Evolutionary conservation across 305 asterid genomes (phyloP), one percentile per base, ranked within the genome.

Genomic region (Fraxinus floribunda): DNA sequence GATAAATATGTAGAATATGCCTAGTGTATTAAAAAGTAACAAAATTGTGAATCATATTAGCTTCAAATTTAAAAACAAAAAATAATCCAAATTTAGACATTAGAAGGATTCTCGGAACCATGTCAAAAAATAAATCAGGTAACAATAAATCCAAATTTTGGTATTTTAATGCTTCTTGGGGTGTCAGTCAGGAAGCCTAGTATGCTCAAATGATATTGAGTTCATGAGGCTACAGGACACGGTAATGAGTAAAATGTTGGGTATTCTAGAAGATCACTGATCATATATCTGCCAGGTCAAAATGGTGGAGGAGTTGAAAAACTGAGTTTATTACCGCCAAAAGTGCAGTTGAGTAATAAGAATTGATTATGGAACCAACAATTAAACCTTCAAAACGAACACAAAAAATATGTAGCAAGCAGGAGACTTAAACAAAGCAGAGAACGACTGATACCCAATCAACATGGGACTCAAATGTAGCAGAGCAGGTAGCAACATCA

Each of bases 381-480:
- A 39, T 39, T 39, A 44, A 72, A 44, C 80, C 49, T 80, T 77
- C 75, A 79, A 39, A 29, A 15, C 15, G 34, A 41, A 35, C 30
- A 76, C 20, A 29, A 55, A 29, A 39, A 73, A 34, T 18, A 10
- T 8, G 52, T n/a, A 24, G 22, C 7, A 52, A 68, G 74, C 76
- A 71, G 39, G 13, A 78, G 79, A 76, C n/a, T 79, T 52, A 46
- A 62, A 77, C 83, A 83, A 78, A 81, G 77, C 72, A 30, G 78
- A 86, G 80, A 86, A 75, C 7, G 83, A 77, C 20, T 62, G 8
- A 75, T 95, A 95, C 98, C 98, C 98, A 95, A 87, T 95, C 99
- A 86, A 95, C 97, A 86, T 95, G 99, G 34, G 98, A 94, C 94
- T 94, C 98, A 83, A 91, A 94, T 30, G 99, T 95, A 66, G 97